These are phyloP conservation scores for Trichoderma polysporum DNA, from an alignment of 2,329 filamentous ascomycete species.

Conservation along the genomic window DNA sequence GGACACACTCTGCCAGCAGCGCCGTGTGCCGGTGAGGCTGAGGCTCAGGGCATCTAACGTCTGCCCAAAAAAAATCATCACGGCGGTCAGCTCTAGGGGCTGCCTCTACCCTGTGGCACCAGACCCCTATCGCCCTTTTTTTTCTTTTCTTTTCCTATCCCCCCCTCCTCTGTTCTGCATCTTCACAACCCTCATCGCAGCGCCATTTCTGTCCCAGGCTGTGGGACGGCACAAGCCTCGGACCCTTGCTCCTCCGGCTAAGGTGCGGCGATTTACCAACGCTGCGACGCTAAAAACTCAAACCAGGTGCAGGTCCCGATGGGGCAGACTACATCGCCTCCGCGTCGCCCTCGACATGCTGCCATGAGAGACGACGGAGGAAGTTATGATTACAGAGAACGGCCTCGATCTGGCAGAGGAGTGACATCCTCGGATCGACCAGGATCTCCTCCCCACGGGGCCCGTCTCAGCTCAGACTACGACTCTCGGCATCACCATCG, in stretches of 20 bases:
- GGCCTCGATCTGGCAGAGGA: slow-evolving; percentile 39
- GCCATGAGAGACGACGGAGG: slow-evolving; percentile 42
- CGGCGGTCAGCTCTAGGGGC: slow-evolving; percentile 11
- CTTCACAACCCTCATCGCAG: slow-evolving; percentile 1
- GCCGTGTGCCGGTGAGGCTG: not conserved
- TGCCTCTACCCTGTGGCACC: not conserved
- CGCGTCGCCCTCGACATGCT: slow-evolving; percentile 40
- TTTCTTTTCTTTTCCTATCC: not conserved
- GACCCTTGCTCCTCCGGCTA: slow-evolving; percentile 37
- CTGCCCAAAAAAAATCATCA: slow-evolving; percentile 7
- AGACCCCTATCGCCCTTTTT: not conserved
- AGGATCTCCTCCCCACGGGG: slow-evolving; percentile 34
- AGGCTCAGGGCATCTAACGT: slow-evolving; percentile 10
- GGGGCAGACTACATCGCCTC: slow-evolving; percentile 35
- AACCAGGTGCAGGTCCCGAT: slow-evolving; percentile 32
- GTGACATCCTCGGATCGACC: slow-evolving; percentile 34
- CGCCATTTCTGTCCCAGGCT: not conserved
- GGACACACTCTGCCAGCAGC: slow-evolving; percentile 1
- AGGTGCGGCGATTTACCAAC: slow-evolving; percentile 40
- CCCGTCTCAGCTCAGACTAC: slow-evolving; percentile 33
- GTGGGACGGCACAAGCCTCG: slow-evolving; percentile 16
- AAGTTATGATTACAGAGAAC: slow-evolving; percentile 39
- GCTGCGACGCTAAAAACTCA: slow-evolving; percentile 42
- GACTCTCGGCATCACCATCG: slow-evolving; percentile 36
- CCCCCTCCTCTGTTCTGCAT: not conserved